Base-by-base conservation (phyloP, 2,329 filamentous ascomycete species). In the Blumeria hordei region DNA sequence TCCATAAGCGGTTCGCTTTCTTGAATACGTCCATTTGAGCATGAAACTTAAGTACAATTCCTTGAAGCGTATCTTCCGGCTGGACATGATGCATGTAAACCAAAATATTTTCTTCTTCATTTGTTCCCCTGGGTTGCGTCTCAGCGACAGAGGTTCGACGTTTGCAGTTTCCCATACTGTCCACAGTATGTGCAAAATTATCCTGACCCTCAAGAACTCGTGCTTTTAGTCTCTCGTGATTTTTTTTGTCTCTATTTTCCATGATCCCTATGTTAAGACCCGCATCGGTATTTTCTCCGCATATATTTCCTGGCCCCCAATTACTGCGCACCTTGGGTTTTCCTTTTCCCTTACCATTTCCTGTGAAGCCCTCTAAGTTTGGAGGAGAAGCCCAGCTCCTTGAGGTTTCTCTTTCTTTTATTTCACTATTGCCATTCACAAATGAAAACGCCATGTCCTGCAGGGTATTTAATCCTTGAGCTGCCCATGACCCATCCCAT, bases 1-100 rank as follows among this genome's bases (percentile, higher is more conserved):
- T 86, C 92, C 92, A 98, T 63, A 98, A 80, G 10, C 92, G 80
- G 66, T 98, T 98, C 41, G 87, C 81, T 65, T 85, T 92, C 57
- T 86, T 77, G 60, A 98, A 81, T 1, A 83, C 76, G 51, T 88
- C 83, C 55, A 88, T 80, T 59, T 85, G 78, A 66, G 90, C 96
- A 62, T 85, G 83, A 68, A 93, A 98, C 62, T 82, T 85, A 60
- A 98, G 81, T 54, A 92, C 83, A 53, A 98, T 80, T 2, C 92
- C 90, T 1, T 88, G 88, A 61, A 96, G 80, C 1, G 88, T 96
- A 68, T 98, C 92, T 47, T 77, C 77, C 12, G 81, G 77, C 61
- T 81, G 76, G 16, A 96, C 86, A 62, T 83, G 80, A 68, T 98
- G 92, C 54, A 96, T 73, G 67, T 96, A 98, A 16, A 90, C 88